phyloP scores from a whole-genome alignment of 2,329 filamentous ascomycete species.

The Aureobasidium namibiae region DNA sequence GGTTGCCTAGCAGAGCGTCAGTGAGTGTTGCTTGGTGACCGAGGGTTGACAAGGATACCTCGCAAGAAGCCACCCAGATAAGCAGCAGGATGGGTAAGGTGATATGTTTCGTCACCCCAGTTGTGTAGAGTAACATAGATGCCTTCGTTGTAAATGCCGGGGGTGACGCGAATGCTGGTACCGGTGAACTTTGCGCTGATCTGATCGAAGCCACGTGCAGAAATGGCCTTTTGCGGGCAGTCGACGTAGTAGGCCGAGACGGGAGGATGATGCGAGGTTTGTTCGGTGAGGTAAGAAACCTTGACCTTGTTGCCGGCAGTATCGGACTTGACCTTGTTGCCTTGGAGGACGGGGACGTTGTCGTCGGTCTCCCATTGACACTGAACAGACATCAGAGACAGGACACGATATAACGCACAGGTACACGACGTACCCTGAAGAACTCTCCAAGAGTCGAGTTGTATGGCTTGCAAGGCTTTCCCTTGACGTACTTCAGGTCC shows the following conservation, averaged over 20 bases:
- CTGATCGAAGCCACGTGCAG: slow-evolving; percentile 87
- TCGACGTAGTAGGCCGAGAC: slow-evolving; percentile 93
- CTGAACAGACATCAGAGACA: slow-evolving; percentile 33
- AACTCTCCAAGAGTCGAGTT: slow-evolving; percentile 97
- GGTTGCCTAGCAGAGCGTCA: slow-evolving; percentile 42
- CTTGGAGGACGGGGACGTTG: slow-evolving; percentile 52
- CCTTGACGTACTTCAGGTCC: slow-evolving; percentile 97
- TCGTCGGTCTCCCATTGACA: slow-evolving; percentile 94
- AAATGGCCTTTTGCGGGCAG: slow-evolving; percentile 83
- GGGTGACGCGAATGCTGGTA: slow-evolving; percentile 82
- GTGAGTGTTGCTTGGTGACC: background rate
- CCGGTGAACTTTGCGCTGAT: slow-evolving; percentile 97
- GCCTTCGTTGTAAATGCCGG: slow-evolving; percentile 87
- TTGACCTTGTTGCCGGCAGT: slow-evolving; percentile 50
- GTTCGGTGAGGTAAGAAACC: slow-evolving; percentile 91
- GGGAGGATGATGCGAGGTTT: slow-evolving; percentile 95
- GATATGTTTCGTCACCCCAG: slow-evolving; percentile 80
- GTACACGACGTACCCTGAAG: slow-evolving; percentile 60
- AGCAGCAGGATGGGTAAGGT: slow-evolving; percentile 88
- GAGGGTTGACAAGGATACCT: slow-evolving; percentile 33
- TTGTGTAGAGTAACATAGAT: slow-evolving; percentile 86
- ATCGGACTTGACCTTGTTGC: slow-evolving; percentile 25
- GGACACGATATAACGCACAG: background rate
- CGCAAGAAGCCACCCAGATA: slow-evolving; percentile 81
- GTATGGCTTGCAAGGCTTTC: slow-evolving; percentile 97